A percentile compares a stretch with the other conserved stretches of the same genome.
These are phyloP conservation scores for Cercospora janseana DNA, from an alignment of 2,329 filamentous ascomycete genomes.

Conservation along the genomic window DNA sequence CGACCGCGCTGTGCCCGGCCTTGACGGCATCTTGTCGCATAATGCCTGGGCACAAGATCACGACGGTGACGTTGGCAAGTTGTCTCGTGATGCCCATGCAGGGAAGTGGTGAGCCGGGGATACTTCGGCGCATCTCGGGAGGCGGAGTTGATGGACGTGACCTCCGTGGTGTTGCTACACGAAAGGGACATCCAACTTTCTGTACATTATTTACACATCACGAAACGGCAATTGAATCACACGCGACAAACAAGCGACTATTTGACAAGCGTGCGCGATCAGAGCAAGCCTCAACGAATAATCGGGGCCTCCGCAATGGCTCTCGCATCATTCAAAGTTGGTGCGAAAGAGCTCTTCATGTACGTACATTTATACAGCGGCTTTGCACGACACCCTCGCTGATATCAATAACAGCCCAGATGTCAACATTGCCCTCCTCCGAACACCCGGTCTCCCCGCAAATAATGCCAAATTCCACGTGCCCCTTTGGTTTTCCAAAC, in stretches of 20 bases:
- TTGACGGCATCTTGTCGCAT: background rate
- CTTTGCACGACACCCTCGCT: background rate
- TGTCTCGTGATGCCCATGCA: slow-evolving; percentile 1
- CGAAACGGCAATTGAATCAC: too few relatives aligned
- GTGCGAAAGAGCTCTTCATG: slow-evolving; percentile 40
- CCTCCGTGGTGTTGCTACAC: background rate
- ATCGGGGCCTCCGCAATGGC: slow-evolving; percentile 17
- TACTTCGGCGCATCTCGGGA: slow-evolving; percentile 1
- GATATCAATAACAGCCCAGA: slow-evolving; percentile 60
- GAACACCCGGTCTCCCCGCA: slow-evolving; percentile 68
- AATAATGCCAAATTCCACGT: slow-evolving; percentile 87
- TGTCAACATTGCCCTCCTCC: slow-evolving; percentile 76
- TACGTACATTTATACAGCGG: slow-evolving; percentile 21
- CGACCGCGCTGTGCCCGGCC: background rate
- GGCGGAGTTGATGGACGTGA: background rate
- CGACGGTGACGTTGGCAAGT: background rate
- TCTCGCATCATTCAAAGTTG: slow-evolving; percentile 33
- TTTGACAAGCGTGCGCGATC: too few relatives aligned
- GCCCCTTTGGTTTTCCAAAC: slow-evolving; percentile 89
- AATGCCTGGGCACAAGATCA: background rate
- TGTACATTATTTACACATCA: too few relatives aligned
- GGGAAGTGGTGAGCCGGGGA: background rate
- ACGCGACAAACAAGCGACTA: too few relatives aligned
- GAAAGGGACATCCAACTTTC: too few relatives aligned
- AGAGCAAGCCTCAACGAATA: background rate